phyloP scores from a whole-genome alignment of 1,284 basidiomycete species.

The Ganoderma sinense region DNA sequence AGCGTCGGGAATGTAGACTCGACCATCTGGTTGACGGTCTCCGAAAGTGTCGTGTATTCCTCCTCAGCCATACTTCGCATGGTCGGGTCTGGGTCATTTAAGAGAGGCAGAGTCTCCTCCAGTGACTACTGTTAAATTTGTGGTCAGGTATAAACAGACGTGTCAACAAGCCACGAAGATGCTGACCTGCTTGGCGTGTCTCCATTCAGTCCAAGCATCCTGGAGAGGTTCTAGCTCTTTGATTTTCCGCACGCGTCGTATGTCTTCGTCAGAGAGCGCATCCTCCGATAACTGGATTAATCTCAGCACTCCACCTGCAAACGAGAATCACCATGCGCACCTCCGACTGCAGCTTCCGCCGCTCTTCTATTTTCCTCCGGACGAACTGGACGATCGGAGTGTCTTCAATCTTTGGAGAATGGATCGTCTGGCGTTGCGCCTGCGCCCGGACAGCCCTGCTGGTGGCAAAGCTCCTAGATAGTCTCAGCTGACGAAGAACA shows the following conservation, averaged over 20 bases:
- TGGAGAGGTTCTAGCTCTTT: conserved; percentile 62
- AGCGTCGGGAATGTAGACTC: conserved; percentile 69
- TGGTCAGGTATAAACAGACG: conserved; percentile 14
- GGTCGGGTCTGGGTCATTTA: conserved; percentile 79
- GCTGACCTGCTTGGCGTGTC: conserved; percentile 51
- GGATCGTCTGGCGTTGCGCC: conserved; percentile 10
- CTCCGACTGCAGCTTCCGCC: conserved; percentile 36
- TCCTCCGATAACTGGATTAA: conserved; percentile 39
- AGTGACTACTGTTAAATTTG: conserved; percentile 60
- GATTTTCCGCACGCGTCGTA: conserved; percentile 51
- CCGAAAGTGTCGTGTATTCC: conserved; percentile 66
- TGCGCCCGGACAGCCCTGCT: conserved; percentile 15
- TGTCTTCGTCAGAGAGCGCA: conserved; percentile 46
- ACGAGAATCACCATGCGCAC: conserved; percentile 14
- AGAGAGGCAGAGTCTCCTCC: conserved; percentile 65
- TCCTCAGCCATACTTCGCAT: conserved; percentile 78
- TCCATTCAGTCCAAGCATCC: conserved; percentile 59
- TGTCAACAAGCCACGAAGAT: neutral
- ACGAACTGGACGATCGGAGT: conserved; percentile 39
- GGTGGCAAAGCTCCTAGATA: conserved; percentile 13
- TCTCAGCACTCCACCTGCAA: neutral
- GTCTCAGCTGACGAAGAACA: conserved; percentile 9
- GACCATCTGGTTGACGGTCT: conserved; percentile 57
- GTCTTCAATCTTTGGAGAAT: conserved; percentile 17
- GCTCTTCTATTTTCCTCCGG: conserved; percentile 35